Percentiles rank a stretch among this genome's conserved stretches.
These are phyloP conservation scores for Monilinia fructigena DNA, from an alignment of 2,329 filamentous ascomycete genomes.

Conservation along the genomic window DNA sequence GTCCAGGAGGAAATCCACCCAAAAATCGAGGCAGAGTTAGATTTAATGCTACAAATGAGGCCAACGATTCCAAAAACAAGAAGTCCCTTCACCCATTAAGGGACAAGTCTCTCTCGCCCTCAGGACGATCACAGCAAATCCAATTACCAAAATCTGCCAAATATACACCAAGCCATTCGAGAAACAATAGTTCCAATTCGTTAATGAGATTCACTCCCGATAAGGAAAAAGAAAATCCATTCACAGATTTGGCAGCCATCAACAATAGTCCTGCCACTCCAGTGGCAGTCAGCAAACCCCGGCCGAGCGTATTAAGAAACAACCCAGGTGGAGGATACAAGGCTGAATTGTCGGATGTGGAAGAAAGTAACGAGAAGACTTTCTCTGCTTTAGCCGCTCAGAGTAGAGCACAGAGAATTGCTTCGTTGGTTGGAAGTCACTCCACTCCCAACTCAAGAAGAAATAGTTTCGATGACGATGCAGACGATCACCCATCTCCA, in stretches of 20 bases:
- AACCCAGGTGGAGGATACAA: constrained; percentile 22
- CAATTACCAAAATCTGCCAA: constrained; percentile 27
- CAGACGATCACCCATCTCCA: constrained; percentile 27
- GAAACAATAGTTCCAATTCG: constrained; percentile 31
- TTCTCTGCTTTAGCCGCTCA: constrained; percentile 39
- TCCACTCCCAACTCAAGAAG: constrained; percentile 39
- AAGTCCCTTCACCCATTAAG: constrained; percentile 33
- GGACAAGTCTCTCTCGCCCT: constrained; percentile 29
- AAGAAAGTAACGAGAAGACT: constrained; percentile 36
- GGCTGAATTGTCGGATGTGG: constrained; percentile 25
- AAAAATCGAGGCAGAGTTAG: constrained; percentile 36
- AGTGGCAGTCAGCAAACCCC: constrained; percentile 29
- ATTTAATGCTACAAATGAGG: constrained; percentile 39
- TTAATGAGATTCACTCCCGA: constrained; percentile 32
- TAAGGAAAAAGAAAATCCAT: constrained; percentile 36
- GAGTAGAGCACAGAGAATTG: constrained; percentile 37
- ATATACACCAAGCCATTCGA: constrained; percentile 34
- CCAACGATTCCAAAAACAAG: constrained; percentile 37
- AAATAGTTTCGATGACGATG: constrained; percentile 36
- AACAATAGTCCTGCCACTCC: constrained; percentile 3
- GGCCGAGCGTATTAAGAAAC: constrained; percentile 36
- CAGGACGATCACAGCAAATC: constrained; percentile 18
- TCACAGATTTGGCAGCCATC: constrained; percentile 29
- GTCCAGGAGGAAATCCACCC: constrained; percentile 27
- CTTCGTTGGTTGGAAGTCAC: constrained; percentile 37